Evolutionary conservation across 345 rosid species (phyloP).

Genomic region (Excoecaria agallocha): DNA sequence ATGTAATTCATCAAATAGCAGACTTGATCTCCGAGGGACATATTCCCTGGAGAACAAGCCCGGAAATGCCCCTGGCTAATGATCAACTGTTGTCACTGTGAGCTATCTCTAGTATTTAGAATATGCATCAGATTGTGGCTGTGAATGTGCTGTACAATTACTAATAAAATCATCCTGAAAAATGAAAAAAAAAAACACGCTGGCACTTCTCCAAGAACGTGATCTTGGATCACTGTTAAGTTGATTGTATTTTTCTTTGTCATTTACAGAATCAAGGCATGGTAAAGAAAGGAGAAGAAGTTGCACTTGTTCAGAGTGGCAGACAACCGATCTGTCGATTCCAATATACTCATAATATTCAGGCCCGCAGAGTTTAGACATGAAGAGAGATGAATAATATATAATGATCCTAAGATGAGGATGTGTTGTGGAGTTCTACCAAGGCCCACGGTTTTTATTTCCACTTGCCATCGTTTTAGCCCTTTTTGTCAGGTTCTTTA

Average conservation of each 20-base stretch:
- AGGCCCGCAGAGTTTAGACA: constrained; percentile 77
- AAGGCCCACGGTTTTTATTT: background rate
- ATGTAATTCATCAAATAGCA: background rate
- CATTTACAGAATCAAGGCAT: constrained; percentile 77
- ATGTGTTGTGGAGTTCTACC: background rate
- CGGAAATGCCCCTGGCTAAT: background rate
- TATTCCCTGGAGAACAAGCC: background rate
- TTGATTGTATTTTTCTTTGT: background rate
- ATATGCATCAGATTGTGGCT: background rate
- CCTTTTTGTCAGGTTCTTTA: background rate
- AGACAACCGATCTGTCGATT: constrained; percentile 92
- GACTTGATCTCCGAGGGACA: background rate
- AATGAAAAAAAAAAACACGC: background rate
- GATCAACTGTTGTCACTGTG: background rate
- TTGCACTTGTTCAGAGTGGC: constrained; percentile 90
- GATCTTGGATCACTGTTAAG: background rate
- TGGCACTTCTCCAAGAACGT: background rate
- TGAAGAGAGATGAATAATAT: background rate
- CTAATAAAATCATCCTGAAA: background rate
- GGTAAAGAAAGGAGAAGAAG: constrained; percentile 95
- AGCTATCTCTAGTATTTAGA: background rate
- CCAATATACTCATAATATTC: constrained; percentile 92
- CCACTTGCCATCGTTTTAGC: background rate
- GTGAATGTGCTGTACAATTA: background rate
- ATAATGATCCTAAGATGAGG: background rate